phyloP scores from a whole-genome alignment of 2,329 filamentous ascomycete genomes.

The Beauveria pseudobassiana region DNA sequence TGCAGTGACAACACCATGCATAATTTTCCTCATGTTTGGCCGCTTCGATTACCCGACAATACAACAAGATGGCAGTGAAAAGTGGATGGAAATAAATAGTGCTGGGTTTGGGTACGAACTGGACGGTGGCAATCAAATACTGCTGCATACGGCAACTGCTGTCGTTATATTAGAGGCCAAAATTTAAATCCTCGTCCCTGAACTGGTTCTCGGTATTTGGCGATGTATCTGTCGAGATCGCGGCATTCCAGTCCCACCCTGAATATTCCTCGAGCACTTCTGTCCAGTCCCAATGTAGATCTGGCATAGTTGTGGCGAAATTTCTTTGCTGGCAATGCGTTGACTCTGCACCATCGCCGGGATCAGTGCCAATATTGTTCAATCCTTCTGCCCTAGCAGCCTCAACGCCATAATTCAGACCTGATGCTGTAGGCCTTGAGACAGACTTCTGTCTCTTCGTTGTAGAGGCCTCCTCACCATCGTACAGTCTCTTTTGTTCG shows the following conservation, averaged over 20 bases:
- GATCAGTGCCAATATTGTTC: neutral
- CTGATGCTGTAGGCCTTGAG: neutral
- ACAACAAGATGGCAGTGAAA: neutral
- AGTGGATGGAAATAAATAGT: neutral
- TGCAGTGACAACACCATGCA: neutral
- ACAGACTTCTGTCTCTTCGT: neutral
- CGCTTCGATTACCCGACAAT: neutral
- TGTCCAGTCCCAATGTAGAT: neutral
- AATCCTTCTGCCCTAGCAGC: neutral
- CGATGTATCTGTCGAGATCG: neutral
- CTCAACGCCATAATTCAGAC: neutral
- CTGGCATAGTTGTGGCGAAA: neutral
- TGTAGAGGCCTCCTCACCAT: neutral
- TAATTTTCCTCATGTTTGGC: neutral
- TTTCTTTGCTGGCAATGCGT: neutral
- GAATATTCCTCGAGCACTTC: neutral
- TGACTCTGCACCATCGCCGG: neutral
- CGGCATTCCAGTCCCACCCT: no score
- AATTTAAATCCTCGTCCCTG: neutral
- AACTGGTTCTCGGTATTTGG: neutral
- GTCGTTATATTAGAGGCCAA: neutral
- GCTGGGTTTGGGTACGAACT: neutral
- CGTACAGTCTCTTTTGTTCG: neutral
- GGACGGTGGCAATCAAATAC: neutral
- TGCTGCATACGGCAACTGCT: neutral